Evolutionary conservation across 768 basidiomycete genomes (phyloP).

Genomic region (Sarcodon sp.): DNA sequence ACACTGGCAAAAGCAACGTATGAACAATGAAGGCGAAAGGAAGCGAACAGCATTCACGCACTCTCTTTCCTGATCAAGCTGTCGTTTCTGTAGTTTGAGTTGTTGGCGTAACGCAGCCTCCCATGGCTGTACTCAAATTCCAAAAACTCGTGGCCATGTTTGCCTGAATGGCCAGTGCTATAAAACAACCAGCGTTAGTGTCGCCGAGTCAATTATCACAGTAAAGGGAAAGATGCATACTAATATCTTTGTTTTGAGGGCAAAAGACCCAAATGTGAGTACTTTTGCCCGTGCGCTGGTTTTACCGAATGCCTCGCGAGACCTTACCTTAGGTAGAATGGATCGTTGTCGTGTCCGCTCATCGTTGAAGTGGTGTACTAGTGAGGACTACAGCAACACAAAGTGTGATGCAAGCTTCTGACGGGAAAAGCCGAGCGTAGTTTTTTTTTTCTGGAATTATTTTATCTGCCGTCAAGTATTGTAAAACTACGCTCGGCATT

Average conservation of each 20-base stretch:
- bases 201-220: neutral
- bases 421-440: too few species aligned
- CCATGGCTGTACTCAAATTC: conserved; percentile 99
- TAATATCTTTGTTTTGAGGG: conserved; percentile 29
- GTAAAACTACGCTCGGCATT: too few species aligned
- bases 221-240: conserved; percentile 20
- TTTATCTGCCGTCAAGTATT: too few species aligned
- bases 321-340: conserved; percentile 66
- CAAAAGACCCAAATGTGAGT: conserved; percentile 8
- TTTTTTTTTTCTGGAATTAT: too few species aligned
- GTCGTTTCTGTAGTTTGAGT: conserved; percentile 98
- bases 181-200: conserved; percentile 19
- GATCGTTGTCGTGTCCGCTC: conserved; percentile 50
- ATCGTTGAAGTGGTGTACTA: conserved; percentile 14
- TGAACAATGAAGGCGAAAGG: neutral
- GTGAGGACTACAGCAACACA: too few species aligned
- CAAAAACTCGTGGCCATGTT: conserved; percentile 95
- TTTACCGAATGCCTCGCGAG: neutral
- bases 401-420: too few species aligned
- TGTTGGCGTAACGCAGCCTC: conserved; percentile 94
- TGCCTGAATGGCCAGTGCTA: conserved; percentile 97
- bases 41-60: conserved; percentile 26
- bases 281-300: conserved; percentile 8
- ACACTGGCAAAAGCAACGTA: conserved; percentile 46
- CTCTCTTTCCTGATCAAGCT: conserved; percentile 98